Conservation (phyloP, 2,329 filamentous ascomycete genomes). For the Tolypocladium ophioglossoides region DNA sequence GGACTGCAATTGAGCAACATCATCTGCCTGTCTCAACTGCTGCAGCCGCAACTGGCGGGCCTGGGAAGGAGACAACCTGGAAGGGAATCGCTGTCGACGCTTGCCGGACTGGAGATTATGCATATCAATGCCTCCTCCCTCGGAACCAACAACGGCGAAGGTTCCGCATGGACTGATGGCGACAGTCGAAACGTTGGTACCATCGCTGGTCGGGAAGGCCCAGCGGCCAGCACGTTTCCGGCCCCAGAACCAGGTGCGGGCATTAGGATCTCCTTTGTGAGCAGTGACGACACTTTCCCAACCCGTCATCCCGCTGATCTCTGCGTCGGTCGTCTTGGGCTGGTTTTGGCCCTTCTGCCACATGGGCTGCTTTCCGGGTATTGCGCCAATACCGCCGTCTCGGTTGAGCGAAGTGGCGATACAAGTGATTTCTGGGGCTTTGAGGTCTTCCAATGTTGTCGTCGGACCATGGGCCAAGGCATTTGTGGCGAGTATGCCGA, state of each 20-base stretch:
- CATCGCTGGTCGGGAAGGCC: slow-evolving; percentile 81
- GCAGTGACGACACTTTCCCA: slow-evolving; percentile 97
- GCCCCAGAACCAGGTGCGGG: slow-evolving; percentile 97
- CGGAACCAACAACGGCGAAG: slow-evolving; percentile 83
- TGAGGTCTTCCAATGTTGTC: slow-evolving; percentile 62
- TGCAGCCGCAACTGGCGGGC: slow-evolving; percentile 64
- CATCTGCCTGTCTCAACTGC: slow-evolving; percentile 47
- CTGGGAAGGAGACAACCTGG: slow-evolving; percentile 65
- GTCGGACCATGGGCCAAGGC: slow-evolving; percentile 49
- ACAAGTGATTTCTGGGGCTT: slow-evolving; percentile 83
- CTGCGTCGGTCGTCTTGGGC: slow-evolving; percentile 54
- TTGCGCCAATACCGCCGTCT: slow-evolving; percentile 83
- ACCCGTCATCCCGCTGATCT: slow-evolving; percentile 68
- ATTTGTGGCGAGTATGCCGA: slow-evolving; percentile 55
- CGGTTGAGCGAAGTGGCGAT: slow-evolving; percentile 88
- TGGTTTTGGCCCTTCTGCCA: slow-evolving; percentile 70
- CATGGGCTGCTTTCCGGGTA: slow-evolving; percentile 65
- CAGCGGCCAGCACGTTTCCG: slow-evolving; percentile 86
- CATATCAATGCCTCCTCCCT: slow-evolving; percentile 77
- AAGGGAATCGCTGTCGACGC: slow-evolving; percentile 80
- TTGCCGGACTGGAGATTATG: slow-evolving; percentile 92
- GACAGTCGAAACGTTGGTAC: slow-evolving; percentile 73
- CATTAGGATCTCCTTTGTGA: slow-evolving; percentile 73
- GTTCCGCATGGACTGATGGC: slow-evolving; percentile 86
- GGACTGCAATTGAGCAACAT: slow-evolving; percentile 43